Percentiles rank a stretch among this genome's conserved stretches.
Evolutionary conservation across 116 monocot species (phyloP).

Genomic region (Trichopus zeylanicus): DNA sequence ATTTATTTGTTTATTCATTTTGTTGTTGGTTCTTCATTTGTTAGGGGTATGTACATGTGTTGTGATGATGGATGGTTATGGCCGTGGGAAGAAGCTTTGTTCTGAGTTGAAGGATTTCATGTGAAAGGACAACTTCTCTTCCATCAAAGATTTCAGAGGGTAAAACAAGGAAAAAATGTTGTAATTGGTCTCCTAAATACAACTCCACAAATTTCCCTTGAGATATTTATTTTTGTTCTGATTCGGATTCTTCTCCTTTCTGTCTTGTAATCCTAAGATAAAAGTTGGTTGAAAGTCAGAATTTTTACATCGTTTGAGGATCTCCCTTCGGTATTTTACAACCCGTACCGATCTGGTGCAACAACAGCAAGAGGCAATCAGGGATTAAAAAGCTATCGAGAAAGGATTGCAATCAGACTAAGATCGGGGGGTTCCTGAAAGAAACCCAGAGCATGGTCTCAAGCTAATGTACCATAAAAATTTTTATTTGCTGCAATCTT

Average conservation of each 20-base stretch:
- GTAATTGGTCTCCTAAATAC: too few relatives aligned
- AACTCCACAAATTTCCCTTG: too few relatives aligned
- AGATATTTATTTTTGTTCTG: neutral
- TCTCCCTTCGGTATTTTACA: conserved; percentile 83
- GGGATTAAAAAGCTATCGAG: conserved; percentile 59
- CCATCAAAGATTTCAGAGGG: conserved; percentile 94
- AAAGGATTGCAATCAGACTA: conserved; percentile 86
- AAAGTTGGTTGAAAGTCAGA: neutral
- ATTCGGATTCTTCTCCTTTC: neutral
- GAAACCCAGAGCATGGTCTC: conserved; percentile 99
- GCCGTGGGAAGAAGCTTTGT: conserved; percentile 71
- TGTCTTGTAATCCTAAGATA: too few relatives aligned
- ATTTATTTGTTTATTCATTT: too few relatives aligned
- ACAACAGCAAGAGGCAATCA: conserved; percentile 78
- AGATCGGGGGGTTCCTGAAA: conserved; percentile 96
- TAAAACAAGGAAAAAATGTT: too few relatives aligned
- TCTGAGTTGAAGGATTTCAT: conserved; percentile 82
- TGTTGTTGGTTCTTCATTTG: neutral
- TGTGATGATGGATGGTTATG: conserved; percentile 98
- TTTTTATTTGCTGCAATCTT: too few relatives aligned
- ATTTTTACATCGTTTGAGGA: conserved; percentile 27
- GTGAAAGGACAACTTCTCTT: conserved; percentile 86
- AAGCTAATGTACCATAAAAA: too few relatives aligned
- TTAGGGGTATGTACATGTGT: conserved; percentile 87
- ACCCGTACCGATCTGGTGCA: conserved; percentile 85